Conservation (phyloP, 1,284 basidiomycete genomes). For the Cryptococcus jaspeensis region DNA sequence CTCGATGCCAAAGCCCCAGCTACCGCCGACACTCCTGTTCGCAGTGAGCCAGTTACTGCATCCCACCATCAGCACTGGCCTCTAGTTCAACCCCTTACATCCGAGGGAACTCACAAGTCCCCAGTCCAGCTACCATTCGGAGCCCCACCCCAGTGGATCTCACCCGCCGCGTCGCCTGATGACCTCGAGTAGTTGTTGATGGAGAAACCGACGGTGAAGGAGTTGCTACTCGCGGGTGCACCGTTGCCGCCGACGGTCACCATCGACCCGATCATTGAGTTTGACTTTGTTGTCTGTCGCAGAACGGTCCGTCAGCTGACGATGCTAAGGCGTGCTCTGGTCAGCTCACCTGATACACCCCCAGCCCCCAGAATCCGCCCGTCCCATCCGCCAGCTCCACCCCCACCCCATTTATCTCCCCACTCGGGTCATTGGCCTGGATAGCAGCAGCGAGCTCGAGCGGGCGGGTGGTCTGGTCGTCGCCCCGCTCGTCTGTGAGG, state of each 20-base stretch:
- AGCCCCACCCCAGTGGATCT: constrained; percentile 46
- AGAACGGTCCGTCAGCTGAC: background rate
- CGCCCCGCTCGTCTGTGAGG: constrained; percentile 29
- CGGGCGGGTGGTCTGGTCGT: constrained; percentile 12
- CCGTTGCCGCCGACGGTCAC: constrained; percentile 19
- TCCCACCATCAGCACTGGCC: background rate
- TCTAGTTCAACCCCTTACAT: background rate
- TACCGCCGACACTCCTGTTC: constrained; percentile 22
- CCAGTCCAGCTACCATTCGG: constrained; percentile 31
- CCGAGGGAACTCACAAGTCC: constrained; percentile 33
- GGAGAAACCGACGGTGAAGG: constrained; percentile 40
- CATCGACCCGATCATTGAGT: constrained; percentile 31
- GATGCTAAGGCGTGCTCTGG: too few relatives aligned
- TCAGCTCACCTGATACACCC: constrained; percentile 40
- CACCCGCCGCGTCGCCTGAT: constrained; percentile 25
- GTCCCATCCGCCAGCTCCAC: constrained; percentile 25
- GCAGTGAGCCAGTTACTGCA: constrained; percentile 42
- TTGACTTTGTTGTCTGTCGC: constrained; percentile 16
- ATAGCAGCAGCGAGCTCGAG: constrained; percentile 9
- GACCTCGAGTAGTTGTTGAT: constrained; percentile 16
- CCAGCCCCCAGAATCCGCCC: constrained; percentile 44
- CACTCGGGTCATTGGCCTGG: constrained; percentile 10
- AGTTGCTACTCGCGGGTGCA: constrained; percentile 10
- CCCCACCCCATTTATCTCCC: constrained; percentile 5
- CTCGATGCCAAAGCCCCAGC: constrained; percentile 38